Evolutionary conservation across 805 yeast species (phyloP), one percentile per base, ranked within the genome.

Genomic region (Blastobotrys peoriensis): DNA sequence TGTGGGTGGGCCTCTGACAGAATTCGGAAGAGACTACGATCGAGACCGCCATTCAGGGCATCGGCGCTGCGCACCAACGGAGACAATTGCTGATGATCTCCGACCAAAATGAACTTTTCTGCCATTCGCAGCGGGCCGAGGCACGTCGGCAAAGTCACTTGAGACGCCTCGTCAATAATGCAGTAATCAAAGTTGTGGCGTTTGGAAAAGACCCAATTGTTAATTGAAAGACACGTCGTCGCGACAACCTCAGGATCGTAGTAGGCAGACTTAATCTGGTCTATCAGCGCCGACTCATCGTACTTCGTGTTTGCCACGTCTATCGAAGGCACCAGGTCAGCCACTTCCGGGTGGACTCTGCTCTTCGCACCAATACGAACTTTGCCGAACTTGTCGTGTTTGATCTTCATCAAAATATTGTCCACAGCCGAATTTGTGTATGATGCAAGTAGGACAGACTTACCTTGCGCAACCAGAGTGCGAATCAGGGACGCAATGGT

Each of bases 381-480:
- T 15, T 89, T 74, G 3, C 69, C 67, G 1, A 74, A 61, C 13
- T 44, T 48, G 19, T 70, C 66, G 20, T 69, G 67, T 36, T 67
- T 58, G n/a, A 93, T 62, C 60, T 93, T 93, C 35, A 86, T 64
- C 42, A 91, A 65, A 41, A 93, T 86, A 55, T 93, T 93, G 60
- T 93, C 98, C 3, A 93, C 97, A 0, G 98, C 98, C 0, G 97
- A 85, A 60, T 93, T 94, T 0, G 98, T 93, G 58, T 86, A 88
- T 0, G 96, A 84, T 0, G 96, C 78, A 39, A 93, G 64, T 19
- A 93, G 66, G 1, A 93, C 82, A 0, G 83, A 70, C 57, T 84
- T 84, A 1, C 77, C 79, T 38, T 73, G 71, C 1, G 65, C 63
- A 2, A 81, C 82, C 22, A 93, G 60, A 34, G 75, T 67, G 46